Evolutionary conservation across 23 red algal genomes (phyloP).

Genomic region (Gracilaria domingensis): DNA sequence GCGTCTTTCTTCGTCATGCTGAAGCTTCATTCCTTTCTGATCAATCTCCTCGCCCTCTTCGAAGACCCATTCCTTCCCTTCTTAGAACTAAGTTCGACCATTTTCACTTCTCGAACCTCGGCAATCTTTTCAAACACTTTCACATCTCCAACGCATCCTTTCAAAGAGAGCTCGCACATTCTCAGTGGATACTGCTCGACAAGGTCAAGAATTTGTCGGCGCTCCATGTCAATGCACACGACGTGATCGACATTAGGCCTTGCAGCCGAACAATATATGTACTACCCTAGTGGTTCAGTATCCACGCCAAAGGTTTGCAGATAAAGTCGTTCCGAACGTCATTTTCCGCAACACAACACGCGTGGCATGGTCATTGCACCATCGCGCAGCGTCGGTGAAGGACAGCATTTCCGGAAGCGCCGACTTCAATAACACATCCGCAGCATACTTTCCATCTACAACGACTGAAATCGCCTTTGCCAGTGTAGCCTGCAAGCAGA

Average conservation of each 20-base stretch:
- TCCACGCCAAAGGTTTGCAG: too few relatives aligned
- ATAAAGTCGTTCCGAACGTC: not conserved
- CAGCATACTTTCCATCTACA: not conserved
- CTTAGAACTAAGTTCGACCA: not conserved
- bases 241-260: not conserved
- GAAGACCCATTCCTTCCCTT: not conserved
- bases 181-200: not conserved
- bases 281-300: too few relatives aligned
- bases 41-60: not conserved
- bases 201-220: not conserved
- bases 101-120: not conserved
- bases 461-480: not conserved
- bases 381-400: not conserved
- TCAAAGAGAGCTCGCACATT: not conserved
- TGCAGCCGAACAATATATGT: not conserved
- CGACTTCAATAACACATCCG: not conserved
- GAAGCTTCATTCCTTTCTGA: too few relatives aligned
- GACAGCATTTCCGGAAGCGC: not conserved
- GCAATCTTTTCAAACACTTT: not conserved
- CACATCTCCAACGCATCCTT: not conserved
- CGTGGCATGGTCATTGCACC: not conserved
- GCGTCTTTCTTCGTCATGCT: too few relatives aligned
- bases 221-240: not conserved
- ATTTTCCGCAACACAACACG: not conserved
- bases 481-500: not conserved